Evolutionary conservation across 495 filamentous ascomycete genomes (phyloP), one percentile per base, ranked within the genome.

Genomic region (Neurospora tetraspora): DNA sequence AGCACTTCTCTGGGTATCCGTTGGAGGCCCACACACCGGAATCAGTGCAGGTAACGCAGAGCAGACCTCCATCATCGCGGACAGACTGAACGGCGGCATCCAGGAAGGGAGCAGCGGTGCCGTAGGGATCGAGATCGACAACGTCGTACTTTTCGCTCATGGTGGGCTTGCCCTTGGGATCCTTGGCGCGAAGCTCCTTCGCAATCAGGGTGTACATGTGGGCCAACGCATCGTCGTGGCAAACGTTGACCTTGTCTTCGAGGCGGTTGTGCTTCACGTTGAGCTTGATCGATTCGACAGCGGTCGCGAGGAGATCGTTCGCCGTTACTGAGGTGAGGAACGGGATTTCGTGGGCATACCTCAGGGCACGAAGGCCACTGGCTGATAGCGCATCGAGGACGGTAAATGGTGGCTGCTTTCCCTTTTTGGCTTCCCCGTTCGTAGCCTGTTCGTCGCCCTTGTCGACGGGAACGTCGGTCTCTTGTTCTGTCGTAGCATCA

Each of bases 41-140:
- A 82, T 99, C 96, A 0, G 96, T 99, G 81, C 96, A 98, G 8
- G 96, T 99, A 23, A 98, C 90, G 80, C 94, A 98, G 8, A 99
- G 87, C 16, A 99, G 85, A 20, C 96, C 96, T 5, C 93, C 94
- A 71, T 90, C 87, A 73, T 97, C 92, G 40, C 88, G 89, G 12
- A 98, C 84, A 0, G 90, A 89, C 77, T 96, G 93, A 2, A 98
- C 85, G 4, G 96, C 93, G 5, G 92, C 90, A 78, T 99, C 96
- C 16, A 98, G 81, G 81, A 98, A 98, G 2, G 94, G 92, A 36
- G 90, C 91, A 0, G 96, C 96, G 2, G 92, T 93, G 20, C 96
- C 96, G 78, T 98, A 99, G 0, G 96, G 96, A 79, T 99, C 96
- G 23, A 99, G 87, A 78, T 99, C 96, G 73, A 99, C 96, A 39